A percentile compares a stretch with the other conserved stretches of the same genome.
Conservation (phyloP, 805 yeast genomes). For the Clavispora phyllophila region DNA sequence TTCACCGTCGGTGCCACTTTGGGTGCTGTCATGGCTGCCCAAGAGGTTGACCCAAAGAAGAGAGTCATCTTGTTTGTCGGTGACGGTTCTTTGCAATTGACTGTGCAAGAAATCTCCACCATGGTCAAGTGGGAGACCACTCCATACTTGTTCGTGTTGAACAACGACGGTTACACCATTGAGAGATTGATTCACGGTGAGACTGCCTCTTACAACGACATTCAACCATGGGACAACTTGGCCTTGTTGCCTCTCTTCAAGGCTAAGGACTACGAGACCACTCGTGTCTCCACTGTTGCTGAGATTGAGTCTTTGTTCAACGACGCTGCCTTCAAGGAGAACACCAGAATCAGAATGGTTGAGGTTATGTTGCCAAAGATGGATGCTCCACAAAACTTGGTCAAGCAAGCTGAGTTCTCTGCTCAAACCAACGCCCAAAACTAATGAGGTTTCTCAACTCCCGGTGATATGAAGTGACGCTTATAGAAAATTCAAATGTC, state of each 20-base stretch:
- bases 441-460: constrained; percentile 1
- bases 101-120: constrained; percentile 37
- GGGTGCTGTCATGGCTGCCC: constrained; percentile 26
- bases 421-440: constrained; percentile 22
- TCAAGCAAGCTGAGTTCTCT: constrained; percentile 31
- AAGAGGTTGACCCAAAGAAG: constrained; percentile 22
- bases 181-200: constrained; percentile 38
- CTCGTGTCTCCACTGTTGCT: constrained; percentile 20
- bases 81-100: constrained; percentile 38
- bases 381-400: constrained; percentile 36
- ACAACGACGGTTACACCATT: constrained; percentile 37
- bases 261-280: constrained; percentile 25
- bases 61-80: constrained; percentile 38
- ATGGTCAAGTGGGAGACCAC: constrained; percentile 32
- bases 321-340: constrained; percentile 24
- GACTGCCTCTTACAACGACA: constrained; percentile 32
- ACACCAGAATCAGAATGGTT: constrained; percentile 29
- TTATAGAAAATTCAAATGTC: not conserved
- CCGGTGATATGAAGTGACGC: not conserved
- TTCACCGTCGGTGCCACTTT: constrained; percentile 25
- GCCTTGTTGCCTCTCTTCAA: constrained; percentile 28
- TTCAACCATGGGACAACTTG: constrained; percentile 36
- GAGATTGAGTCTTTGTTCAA: constrained; percentile 24
- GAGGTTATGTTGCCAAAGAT: constrained; percentile 33
- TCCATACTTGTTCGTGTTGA: constrained; percentile 35